Evolutionary conservation across 805 yeast genomes (phyloP), one percentile per base, ranked within the genome.

Genomic region (Geotrichum ghanense): DNA sequence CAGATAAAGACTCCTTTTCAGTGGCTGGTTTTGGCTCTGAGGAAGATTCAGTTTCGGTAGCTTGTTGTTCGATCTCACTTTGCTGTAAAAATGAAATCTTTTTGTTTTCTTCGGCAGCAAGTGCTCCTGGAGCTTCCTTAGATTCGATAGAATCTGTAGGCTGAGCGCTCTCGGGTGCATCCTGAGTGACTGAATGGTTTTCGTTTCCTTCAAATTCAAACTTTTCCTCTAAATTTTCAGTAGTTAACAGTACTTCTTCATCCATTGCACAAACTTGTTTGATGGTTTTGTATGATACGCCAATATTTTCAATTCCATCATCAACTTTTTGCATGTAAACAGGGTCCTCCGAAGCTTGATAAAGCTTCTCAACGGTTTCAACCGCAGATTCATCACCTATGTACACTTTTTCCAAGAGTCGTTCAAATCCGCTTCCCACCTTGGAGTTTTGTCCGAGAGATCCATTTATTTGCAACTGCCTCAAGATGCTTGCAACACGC

Each of bases 401-500:
- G 43, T 65, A 65, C 14, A 65, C 52, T 42, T 47, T 41, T 26
- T 53, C 56, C 42, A 65, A 51, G 45, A 65, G 49, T 21, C 47
- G 48, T 49, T 63, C 66, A 34, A 64, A 51, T 3, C 65, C 64
- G 2, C 48, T 51, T 3, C 52, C 47, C 45, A 58, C 62, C 9
- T 52, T 53, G 3, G 52, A 43, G 39, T 53, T 47, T 12, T 48
- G 37, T 10, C 42, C 20, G 31, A 22, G 14, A 22, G 42, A 20
- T 21, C 42, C 42, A n/a, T 39, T 22, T 10, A 22, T 22, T 9
- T 51, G 48, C 27, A 54, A 44, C 45, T 59, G 61, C n/a, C 66
- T 54, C 51, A 58, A 60, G 54, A 56, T 50, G 22, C 66, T 59
- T 7, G 65, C 66, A 14, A 57, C 56, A 26, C 65, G 53, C 44